These are phyloP conservation scores for Pythium monospermum DNA, from an alignment of 352 stramenopile species.

Conservation along the genomic window DNA sequence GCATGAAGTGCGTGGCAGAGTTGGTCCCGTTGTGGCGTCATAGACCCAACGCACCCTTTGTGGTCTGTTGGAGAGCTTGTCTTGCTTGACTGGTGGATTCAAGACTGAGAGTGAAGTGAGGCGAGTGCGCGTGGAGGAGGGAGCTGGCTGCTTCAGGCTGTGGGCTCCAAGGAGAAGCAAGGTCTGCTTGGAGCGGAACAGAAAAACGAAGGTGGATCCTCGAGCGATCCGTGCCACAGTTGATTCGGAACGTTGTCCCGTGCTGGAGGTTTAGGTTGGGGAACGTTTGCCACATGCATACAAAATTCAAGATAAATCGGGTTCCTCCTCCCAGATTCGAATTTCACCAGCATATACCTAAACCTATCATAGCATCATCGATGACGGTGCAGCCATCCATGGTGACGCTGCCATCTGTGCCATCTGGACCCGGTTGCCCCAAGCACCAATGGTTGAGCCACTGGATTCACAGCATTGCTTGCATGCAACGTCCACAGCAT, in stretches of 20 bases:
- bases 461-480: too few species aligned
- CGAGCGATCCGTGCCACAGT: background rate
- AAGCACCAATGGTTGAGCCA: background rate
- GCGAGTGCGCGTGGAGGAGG: background rate
- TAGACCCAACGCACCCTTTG: too few species aligned
- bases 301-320: slow-evolving; percentile 9
- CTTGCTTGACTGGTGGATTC: slow-evolving; percentile 11
- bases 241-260: slow-evolving; percentile 12
- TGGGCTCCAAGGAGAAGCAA: background rate
- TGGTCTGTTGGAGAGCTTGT: too few species aligned
- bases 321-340: slow-evolving; percentile 15
- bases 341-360: background rate
- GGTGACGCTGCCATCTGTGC: slow-evolving; percentile 12
- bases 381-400: background rate
- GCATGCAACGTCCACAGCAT: too few species aligned
- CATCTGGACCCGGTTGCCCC: too few species aligned
- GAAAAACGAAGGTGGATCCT: slow-evolving; percentile 16
- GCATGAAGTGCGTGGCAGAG: too few species aligned
- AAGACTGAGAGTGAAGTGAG: slow-evolving; percentile 15
- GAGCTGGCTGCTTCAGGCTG: background rate
- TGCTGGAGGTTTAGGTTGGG: background rate
- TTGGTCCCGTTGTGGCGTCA: too few species aligned
- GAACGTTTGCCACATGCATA: slow-evolving; percentile 1
- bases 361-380: slow-evolving; percentile 1
- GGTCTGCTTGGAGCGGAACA: slow-evolving; percentile 22